A percentile compares a stretch with the other conserved stretches of the same genome.
phyloP scores from a whole-genome alignment of 192 early-diverging fungal genomes.

The Entophlyctis helioformis region DNA sequence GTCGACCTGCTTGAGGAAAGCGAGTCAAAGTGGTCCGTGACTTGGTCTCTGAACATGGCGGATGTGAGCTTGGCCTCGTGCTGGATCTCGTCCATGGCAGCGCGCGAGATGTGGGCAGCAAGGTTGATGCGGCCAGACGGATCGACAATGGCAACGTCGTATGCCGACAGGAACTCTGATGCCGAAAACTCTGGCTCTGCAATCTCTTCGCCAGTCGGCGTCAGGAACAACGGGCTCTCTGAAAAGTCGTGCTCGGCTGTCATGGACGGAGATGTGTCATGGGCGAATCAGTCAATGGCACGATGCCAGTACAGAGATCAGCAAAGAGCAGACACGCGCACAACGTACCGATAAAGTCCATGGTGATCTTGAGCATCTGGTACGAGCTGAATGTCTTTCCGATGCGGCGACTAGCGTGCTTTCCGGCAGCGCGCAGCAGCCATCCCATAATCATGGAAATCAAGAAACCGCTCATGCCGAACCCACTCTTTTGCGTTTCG shows the following conservation, averaged over 20 bases:
- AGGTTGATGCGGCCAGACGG: slow-evolving; percentile 75
- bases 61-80: slow-evolving; percentile 57
- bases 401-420: slow-evolving; percentile 28
- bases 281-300: neutral
- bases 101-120: slow-evolving; percentile 55
- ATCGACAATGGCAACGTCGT: slow-evolving; percentile 78
- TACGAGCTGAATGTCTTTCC: slow-evolving; percentile 64
- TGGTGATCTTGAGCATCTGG: slow-evolving; percentile 72
- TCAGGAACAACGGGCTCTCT: slow-evolving; percentile 56
- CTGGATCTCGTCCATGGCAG: slow-evolving; percentile 55
- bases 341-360: slow-evolving; percentile 62
- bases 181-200: slow-evolving; percentile 49
- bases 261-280: too few relatives aligned
- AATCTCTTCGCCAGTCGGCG: slow-evolving; percentile 33
- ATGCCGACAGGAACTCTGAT: slow-evolving; percentile 45
- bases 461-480: slow-evolving; percentile 61
- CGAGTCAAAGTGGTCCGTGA: slow-evolving; percentile 58
- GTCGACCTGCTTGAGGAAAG: slow-evolving; percentile 65
- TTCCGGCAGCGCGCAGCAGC: slow-evolving; percentile 55
- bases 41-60: slow-evolving; percentile 48
- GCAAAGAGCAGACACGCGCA: slow-evolving; percentile 1
- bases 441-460: slow-evolving; percentile 81
- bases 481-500: too few relatives aligned
- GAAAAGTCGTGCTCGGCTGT: slow-evolving; percentile 56
- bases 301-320: neutral